These are phyloP conservation scores for Moringa oleifera DNA, from an alignment of 345 rosid species.

Conservation along the genomic window DNA sequence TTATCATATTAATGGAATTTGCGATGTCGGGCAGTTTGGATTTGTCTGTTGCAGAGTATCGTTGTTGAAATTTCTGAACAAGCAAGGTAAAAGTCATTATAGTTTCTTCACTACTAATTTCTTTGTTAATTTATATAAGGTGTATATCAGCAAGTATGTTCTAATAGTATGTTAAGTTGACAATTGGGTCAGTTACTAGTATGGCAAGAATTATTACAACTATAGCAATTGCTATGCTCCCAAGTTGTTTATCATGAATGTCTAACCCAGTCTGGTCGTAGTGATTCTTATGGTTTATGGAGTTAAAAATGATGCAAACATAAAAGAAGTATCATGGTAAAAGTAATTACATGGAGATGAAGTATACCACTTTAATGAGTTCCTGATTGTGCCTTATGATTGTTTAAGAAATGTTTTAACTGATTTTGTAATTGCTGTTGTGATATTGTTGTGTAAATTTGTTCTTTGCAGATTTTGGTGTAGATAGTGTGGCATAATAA, in stretches of 20 bases:
- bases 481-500: constrained; percentile 13
- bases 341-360: background rate
- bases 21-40: constrained; percentile 14
- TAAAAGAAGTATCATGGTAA: no score
- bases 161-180: background rate
- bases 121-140: constrained; percentile 6
- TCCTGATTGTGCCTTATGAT: background rate
- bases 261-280: background rate
- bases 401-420: constrained; percentile 3
- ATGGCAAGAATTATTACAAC: background rate
- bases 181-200: constrained; percentile 13
- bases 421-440: constrained; percentile 1
- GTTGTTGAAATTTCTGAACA: constrained; percentile 11
- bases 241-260: background rate
- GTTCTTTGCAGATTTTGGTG: background rate
- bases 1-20: background rate
- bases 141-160: background rate
- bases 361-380: background rate
- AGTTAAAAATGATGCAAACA: background rate
- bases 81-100: constrained; percentile 1
- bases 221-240: background rate
- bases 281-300: background rate
- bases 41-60: constrained; percentile 13
- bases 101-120: background rate
- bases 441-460: constrained; percentile 3